A percentile compares a stretch with the other conserved stretches of the same genome.
These are phyloP conservation scores for Tirmania nivea DNA, from an alignment of 495 filamentous ascomycete genomes.

Conservation along the genomic window DNA sequence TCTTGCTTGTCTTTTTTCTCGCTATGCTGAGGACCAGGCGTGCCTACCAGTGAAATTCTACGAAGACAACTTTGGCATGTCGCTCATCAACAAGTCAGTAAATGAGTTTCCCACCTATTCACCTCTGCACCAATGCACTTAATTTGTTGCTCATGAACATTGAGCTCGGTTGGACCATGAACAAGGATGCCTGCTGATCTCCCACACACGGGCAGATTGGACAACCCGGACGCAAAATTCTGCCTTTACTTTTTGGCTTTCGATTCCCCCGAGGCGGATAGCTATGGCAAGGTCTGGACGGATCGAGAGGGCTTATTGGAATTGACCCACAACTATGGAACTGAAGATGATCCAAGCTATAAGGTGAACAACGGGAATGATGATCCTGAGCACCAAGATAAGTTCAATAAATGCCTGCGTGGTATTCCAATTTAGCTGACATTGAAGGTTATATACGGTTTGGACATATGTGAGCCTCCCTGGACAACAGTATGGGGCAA, in stretches of 20 bases:
- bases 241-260: conserved; percentile 72
- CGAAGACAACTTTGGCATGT: conserved; percentile 67
- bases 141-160: too few species aligned
- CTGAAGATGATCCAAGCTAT: conserved; percentile 66
- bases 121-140: too few species aligned
- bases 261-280: conserved; percentile 39
- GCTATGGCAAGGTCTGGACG: conserved; percentile 40
- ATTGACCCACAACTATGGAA: conserved; percentile 93
- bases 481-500: too few species aligned
- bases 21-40: too few species aligned
- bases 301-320: conserved; percentile 81
- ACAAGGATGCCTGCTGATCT: background rate
- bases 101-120: background rate
- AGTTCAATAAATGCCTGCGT: too few species aligned
- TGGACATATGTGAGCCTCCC: conserved; percentile 35
- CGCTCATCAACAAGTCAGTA: conserved; percentile 51
- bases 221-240: conserved; percentile 59
- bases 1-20: too few species aligned
- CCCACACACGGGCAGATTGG: conserved; percentile 1
- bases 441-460: conserved; percentile 37
- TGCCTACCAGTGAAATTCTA: conserved; percentile 58
- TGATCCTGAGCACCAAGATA: conserved; percentile 27
- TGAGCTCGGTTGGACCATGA: background rate
- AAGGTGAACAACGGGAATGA: conserved; percentile 72
- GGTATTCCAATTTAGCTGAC: too few species aligned